Evolutionary conservation across 805 yeast species (phyloP).

Genomic region (Metschnikowia santaceciliae): DNA sequence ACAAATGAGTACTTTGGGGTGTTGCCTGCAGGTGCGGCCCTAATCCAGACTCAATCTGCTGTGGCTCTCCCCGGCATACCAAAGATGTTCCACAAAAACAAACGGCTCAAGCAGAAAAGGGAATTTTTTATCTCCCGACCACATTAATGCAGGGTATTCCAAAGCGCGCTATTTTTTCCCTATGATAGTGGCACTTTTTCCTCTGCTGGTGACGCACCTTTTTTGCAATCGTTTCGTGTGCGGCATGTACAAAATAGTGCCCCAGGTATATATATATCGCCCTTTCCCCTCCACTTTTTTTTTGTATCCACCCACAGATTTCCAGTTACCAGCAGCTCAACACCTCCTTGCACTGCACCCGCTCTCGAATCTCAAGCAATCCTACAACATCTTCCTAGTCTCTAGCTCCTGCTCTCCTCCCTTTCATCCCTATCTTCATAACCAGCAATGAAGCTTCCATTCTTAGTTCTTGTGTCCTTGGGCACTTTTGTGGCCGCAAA

Average conservation of each 20-base stretch:
- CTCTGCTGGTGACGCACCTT: conserved; percentile 1
- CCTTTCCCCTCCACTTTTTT: not conserved
- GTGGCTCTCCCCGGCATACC: not conserved
- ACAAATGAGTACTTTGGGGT: no score
- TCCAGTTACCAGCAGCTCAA: not conserved
- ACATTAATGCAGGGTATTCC: not conserved
- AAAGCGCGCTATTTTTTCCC: not conserved
- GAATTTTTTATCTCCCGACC: not conserved
- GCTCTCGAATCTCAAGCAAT: conserved; percentile 1
- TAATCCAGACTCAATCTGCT: no score
- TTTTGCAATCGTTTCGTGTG: conserved; percentile 1
- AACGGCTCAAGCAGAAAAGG: not conserved
- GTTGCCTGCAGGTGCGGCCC: no score
- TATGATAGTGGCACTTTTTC: not conserved
- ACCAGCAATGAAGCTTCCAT: not conserved
- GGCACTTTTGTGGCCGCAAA: not conserved
- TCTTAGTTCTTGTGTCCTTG: not conserved
- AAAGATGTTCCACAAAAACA: not conserved
- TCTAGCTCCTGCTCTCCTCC: conserved; percentile 1
- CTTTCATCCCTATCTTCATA: not conserved
- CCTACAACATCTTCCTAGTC: not conserved
- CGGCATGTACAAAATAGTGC: conserved; percentile 1
- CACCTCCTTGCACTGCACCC: not conserved
- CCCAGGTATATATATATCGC: conserved; percentile 1
- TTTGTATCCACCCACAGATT: not conserved